A percentile compares a stretch with the other conserved stretches of the same genome.
phyloP scores from a whole-genome alignment of 2,329 filamentous ascomycete species.

The Botryotinia globosa region DNA sequence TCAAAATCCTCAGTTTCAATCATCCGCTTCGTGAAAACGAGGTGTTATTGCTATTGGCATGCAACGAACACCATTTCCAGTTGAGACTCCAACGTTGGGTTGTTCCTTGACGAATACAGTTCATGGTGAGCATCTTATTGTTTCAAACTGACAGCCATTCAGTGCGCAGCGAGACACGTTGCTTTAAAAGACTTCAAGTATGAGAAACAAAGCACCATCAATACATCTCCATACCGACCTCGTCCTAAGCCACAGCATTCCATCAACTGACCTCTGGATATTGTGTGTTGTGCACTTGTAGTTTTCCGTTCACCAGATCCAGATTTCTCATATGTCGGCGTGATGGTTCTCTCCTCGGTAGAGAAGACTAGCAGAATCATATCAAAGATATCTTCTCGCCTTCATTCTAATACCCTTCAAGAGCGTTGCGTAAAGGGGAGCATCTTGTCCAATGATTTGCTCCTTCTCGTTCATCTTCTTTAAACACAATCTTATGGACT shows the following conservation, averaged over 20 bases:
- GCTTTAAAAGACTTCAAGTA: background rate
- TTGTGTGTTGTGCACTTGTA: background rate
- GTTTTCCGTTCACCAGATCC: background rate
- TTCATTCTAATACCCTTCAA: background rate
- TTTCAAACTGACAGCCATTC: fast-evolving
- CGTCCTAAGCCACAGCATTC: background rate
- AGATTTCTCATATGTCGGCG: background rate
- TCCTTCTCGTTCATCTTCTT: background rate
- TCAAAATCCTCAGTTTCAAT: too few species aligned
- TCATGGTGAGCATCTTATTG: background rate
- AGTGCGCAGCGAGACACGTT: background rate
- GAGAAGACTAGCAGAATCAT: background rate
- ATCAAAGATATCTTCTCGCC: background rate
- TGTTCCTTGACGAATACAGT: background rate
- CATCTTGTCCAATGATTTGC: background rate
- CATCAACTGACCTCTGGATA: background rate
- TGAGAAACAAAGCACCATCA: background rate
- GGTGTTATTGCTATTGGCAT: background rate
- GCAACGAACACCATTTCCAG: background rate
- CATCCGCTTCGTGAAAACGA: too few species aligned
- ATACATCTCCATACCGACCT: background rate
- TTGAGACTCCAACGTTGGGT: background rate
- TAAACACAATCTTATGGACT: background rate
- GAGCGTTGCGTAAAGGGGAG: background rate
- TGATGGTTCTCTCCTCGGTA: background rate